Base-by-base conservation (phyloP, 352 stramenopile species). In the Hyaloperonospora brassicae region DNA sequence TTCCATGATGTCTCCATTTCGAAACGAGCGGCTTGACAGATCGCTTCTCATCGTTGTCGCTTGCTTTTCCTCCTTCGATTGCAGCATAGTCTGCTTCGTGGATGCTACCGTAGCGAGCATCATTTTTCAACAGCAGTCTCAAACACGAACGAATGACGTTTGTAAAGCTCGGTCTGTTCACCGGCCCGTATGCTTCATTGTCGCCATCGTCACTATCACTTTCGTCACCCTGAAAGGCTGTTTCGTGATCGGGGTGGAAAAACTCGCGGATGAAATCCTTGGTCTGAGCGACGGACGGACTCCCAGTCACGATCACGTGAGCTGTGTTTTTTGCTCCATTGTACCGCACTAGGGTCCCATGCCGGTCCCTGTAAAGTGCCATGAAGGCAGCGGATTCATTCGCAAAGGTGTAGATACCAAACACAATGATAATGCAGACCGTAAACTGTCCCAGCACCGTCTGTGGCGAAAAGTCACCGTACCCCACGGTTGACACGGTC, bases 191-290 rank as follows among this genome's bases (percentile, higher is more conserved):
- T 23, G 10, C 9, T 6, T 67, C 57, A 8, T 40, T 51, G 17
- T 72, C 56, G 0, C 70, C 62, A 3, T 51, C 53, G n/a, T 62
- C 47, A 14, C 27, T 52, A 6, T 62, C 43, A 13, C 53, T 59
- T 3, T 55, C 47, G 42, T 64, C 35, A 0, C 50, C 53, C 60
- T 74, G 57, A 23, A 77, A 76, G 10, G 65, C 47, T 9, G 62
- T 70, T 14, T 91, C 74, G 44, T 94, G 84, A 34, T 94, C 82
- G 1, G 82, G 80, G 39, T 94, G 84, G 59, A 94, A 94, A 62
- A 94, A 93, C 52, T 94, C 84, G 50, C 80, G 82, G 21, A 94
- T 87, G 47, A 94, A 93, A 25, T 94, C 84, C 47, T 89, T 87
- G 2, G 84, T 80, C 57, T 94, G 84, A 0, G 77, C 75, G 0